A percentile compares a stretch with the other conserved stretches of the same genome.
Evolutionary conservation across 352 stramenopile species (phyloP).

Genomic region (Globisporangium recalcitrans): DNA sequence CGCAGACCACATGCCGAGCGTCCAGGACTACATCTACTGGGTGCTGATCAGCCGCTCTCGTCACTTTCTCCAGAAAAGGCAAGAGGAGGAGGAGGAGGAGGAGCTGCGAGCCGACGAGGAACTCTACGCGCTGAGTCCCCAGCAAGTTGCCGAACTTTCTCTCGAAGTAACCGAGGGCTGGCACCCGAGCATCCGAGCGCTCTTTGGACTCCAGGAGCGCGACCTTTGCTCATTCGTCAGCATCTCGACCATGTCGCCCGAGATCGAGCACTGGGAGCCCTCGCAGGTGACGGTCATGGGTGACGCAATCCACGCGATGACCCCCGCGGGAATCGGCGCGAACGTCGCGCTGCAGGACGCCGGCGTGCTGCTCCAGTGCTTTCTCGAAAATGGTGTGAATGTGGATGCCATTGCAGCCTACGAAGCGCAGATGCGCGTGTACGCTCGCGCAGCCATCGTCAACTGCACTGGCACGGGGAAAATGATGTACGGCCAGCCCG

Average conservation of each 20-base stretch:
- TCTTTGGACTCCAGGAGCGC: slow-evolving; percentile 7
- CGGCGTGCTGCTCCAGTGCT: not conserved
- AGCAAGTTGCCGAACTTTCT: not conserved
- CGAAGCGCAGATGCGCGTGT: slow-evolving; percentile 7
- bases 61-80: not conserved
- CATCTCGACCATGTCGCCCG: slow-evolving; percentile 9
- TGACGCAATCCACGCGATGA: slow-evolving; percentile 15
- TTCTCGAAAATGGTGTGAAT: not conserved
- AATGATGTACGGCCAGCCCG: slow-evolving; percentile 12
- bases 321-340: slow-evolving; percentile 3
- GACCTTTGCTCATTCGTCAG: not conserved
- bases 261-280: slow-evolving; percentile 4
- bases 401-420: not conserved
- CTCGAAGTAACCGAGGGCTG: slow-evolving; percentile 2
- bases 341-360: slow-evolving; percentile 13
- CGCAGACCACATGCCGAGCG: not conserved
- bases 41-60: slow-evolving; percentile 8
- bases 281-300: slow-evolving; percentile 7
- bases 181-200: slow-evolving; percentile 7
- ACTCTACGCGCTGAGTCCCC: not conserved
- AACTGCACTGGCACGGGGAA: not conserved
- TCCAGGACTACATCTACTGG: slow-evolving; percentile 14
- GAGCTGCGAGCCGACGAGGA: too few species aligned
- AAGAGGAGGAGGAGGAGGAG: too few species aligned
- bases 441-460: slow-evolving; percentile 1